Evolutionary conservation across 768 basidiomycete genomes (phyloP).

Genomic region (Strobilomyces confusus): DNA sequence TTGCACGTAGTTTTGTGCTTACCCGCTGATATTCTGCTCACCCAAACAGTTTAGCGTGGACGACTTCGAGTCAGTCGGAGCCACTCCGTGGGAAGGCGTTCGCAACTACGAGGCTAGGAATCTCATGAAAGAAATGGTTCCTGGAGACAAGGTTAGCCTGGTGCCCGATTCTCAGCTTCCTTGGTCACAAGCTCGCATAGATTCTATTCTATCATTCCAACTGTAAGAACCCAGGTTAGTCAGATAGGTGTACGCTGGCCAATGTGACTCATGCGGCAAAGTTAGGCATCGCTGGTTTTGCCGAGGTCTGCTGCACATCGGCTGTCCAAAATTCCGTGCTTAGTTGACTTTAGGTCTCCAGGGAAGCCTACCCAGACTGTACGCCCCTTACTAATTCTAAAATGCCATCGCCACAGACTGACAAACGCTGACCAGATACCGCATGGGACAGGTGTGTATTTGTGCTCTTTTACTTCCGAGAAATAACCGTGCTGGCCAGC

Average conservation of each 20-base stretch:
- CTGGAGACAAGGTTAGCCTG: constrained; percentile 63
- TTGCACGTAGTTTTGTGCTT: background rate
- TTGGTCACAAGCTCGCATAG: constrained; percentile 34
- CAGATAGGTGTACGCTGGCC: background rate
- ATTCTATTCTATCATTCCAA: constrained; percentile 87
- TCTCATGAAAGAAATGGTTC: constrained; percentile 76
- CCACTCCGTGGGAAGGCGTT: constrained; percentile 86
- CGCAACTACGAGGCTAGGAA: constrained; percentile 81
- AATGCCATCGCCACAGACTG: constrained; percentile 3
- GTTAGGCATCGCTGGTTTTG: constrained; percentile 75
- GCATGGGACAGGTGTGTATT: constrained; percentile 79
- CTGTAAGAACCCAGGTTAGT: constrained; percentile 72
- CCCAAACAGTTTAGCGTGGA: constrained; percentile 74
- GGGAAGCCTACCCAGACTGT: constrained; percentile 90
- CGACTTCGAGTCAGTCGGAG: constrained; percentile 69
- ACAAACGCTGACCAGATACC: constrained; percentile 51
- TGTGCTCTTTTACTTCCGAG: background rate
- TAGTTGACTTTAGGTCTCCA: constrained; percentile 50
- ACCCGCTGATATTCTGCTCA: background rate
- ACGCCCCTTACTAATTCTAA: constrained; percentile 28
- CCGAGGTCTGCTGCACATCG: constrained; percentile 49
- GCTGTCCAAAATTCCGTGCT: constrained; percentile 1
- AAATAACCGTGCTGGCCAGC: constrained; percentile 29
- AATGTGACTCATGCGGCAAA: constrained; percentile 7
- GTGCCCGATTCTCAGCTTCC: background rate